Evolutionary conservation across 2,329 filamentous ascomycete genomes (phyloP).

Genomic region (Aspergillus luchuensis): DNA sequence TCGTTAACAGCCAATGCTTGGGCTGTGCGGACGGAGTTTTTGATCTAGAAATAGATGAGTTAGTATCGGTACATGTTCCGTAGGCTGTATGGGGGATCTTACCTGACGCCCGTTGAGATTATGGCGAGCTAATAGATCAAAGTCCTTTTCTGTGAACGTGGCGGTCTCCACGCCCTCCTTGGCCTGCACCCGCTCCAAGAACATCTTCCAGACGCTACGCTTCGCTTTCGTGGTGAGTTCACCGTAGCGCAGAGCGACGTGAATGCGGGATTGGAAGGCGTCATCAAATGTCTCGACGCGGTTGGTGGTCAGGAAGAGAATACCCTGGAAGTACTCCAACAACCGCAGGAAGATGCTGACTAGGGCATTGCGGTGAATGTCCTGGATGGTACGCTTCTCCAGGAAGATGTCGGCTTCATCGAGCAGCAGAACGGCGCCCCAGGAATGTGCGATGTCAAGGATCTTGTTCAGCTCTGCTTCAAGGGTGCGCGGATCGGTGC

Average conservation of each 20-base stretch:
- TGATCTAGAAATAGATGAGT: slow-evolving; percentile 63
- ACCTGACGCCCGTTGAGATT: slow-evolving; percentile 70
- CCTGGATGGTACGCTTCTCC: slow-evolving; percentile 78
- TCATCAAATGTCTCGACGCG: slow-evolving; percentile 85
- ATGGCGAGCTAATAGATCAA: slow-evolving; percentile 65
- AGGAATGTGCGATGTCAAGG: slow-evolving; percentile 80
- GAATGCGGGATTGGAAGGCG: slow-evolving; percentile 84
- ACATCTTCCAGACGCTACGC: slow-evolving; percentile 80
- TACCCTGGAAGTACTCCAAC: slow-evolving; percentile 90
- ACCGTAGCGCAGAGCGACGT: slow-evolving; percentile 80
- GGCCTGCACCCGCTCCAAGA: slow-evolving; percentile 70
- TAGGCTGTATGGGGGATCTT: slow-evolving; percentile 23
- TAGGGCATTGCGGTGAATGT: slow-evolving; percentile 81
- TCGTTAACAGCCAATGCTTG: slow-evolving; percentile 81
- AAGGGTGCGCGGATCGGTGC: slow-evolving; percentile 72
- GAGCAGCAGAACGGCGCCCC: slow-evolving; percentile 81
- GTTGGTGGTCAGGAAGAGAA: slow-evolving; percentile 87
- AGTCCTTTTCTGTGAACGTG: slow-evolving; percentile 61
- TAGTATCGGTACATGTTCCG: slow-evolving; percentile 6
- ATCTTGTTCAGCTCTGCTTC: slow-evolving; percentile 80
- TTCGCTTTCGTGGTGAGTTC: slow-evolving; percentile 72
- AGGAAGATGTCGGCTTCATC: slow-evolving; percentile 86
- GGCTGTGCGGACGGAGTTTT: slow-evolving; percentile 81
- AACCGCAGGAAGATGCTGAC: slow-evolving; percentile 85
- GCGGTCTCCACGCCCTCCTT: slow-evolving; percentile 60